These are phyloP conservation scores for Raffaelea ambrosiae DNA, from an alignment of 2,329 filamentous ascomycete genomes.

Conservation along the genomic window DNA sequence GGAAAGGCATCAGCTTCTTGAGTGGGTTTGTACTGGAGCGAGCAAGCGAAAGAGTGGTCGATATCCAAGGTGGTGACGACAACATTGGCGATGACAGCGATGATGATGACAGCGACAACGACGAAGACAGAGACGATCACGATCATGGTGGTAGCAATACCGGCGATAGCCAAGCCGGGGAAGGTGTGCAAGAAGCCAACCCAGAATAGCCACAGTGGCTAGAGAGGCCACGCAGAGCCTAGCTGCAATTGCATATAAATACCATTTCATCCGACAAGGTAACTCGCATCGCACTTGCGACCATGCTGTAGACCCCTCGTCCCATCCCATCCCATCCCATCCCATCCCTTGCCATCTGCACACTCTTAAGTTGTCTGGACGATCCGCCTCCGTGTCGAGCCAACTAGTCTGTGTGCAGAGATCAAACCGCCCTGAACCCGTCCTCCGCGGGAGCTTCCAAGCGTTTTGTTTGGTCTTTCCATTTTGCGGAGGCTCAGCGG, in stretches of 20 bases:
- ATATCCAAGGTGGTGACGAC: conserved; percentile 59
- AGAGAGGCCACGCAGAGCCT: neutral
- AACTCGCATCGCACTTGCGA: too few relatives aligned
- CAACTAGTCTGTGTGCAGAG: conserved; percentile 97
- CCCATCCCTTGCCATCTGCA: conserved; percentile 42
- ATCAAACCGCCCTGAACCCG: conserved; percentile 36
- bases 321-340: neutral
- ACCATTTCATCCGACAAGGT: too few relatives aligned
- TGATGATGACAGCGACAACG: conserved; percentile 67
- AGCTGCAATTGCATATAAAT: neutral
- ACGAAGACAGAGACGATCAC: conserved; percentile 47
- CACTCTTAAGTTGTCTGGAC: conserved; percentile 95
- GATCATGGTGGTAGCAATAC: conserved; percentile 28
- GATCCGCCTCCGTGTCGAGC: conserved; percentile 68
- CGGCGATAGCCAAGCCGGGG: conserved; percentile 16
- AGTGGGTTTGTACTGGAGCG: conserved; percentile 65
- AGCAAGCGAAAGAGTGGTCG: conserved; percentile 72
- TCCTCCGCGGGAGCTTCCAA: conserved; percentile 27
- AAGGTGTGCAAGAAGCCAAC: neutral
- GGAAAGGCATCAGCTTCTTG: conserved; percentile 70
- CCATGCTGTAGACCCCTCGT: too few relatives aligned
- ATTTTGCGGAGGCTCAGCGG: conserved; percentile 20
- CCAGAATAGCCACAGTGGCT: neutral
- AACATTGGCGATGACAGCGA: conserved; percentile 48
- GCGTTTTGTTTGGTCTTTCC: conserved; percentile 41